Evolutionary conservation across 768 basidiomycete genomes (phyloP), one percentile per base, ranked within the genome.

Genomic region (Trametes coccinea): DNA sequence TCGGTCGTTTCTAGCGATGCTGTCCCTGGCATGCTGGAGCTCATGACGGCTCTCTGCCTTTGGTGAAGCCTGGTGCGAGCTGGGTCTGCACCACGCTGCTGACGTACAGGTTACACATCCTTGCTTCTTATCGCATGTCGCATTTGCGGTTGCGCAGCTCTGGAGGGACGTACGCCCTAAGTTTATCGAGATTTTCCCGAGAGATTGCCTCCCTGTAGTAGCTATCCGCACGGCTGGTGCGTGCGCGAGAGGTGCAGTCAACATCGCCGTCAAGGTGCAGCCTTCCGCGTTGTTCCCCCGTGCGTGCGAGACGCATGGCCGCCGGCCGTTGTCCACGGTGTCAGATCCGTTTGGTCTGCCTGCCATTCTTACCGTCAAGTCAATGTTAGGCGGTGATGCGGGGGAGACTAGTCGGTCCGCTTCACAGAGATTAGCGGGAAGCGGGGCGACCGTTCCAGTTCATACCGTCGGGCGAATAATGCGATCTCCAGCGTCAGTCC

Each of bases 161-260:
- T 33, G 49, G 49, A n/a, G 49, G 55, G 44, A 33, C 56, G 45
- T 16, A 29, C 39, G 30, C 56, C 40, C 45, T 31, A 53, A 51
- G 49, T 53, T 62, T 58, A 49, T 53, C 51, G 51, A 62, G 61
- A 62, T 62, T 57, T 52, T 62, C 61, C 61, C 61, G 51, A 58
- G 49, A 62, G 61, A 62, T 62, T 62, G 61, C 56, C 56, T 62
- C 56, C 47, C 31, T 48, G 22, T 44, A 39, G 39, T 39, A 43
- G 51, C 56, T 29, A 17, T 52, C 61, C 61, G 56, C 61, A 49
- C 55, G 29, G 11, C 46, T 29, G 56, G 61, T 17, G 61, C 61
- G 43, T 58, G 61, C 40, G 40, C 40, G 34, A 22, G 30, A 43
- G 51, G 51, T 37, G 30, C 37, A 48, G 45, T 31, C 11, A 11